Base-by-base conservation (phyloP, 2,329 filamentous ascomycete species). In the Hyphodiscus sp. region DNA sequence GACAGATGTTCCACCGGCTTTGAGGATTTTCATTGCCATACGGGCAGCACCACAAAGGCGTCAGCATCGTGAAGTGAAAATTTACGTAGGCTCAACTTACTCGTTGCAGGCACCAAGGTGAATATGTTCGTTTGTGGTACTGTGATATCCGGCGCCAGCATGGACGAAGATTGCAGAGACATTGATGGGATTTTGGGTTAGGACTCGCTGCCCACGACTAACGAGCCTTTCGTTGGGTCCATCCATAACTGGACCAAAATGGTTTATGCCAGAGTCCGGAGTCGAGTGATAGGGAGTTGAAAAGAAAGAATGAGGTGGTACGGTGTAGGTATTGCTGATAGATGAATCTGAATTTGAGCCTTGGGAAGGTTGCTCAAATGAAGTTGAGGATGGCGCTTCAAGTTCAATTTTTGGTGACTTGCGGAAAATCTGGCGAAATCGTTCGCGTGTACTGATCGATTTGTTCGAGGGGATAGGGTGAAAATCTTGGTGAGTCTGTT, bases 121-220 rank as follows among this genome's bases (percentile, higher is more conserved):
- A 41, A 88, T 77, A 52, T 79, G 76, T 68, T 99, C 91, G 67
- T 97, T 97, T 56, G 87, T 81, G 20, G 81, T 76, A 67, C 91
- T 96, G 69, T 99, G 94, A 65, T 89, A 99, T 3, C 94, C 94
- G 16, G 94, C 94, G 33, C 94, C 94, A 41, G 92, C 94, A 70
- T 99, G 94, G 45, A 99, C 86, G 69, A 96, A 97, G 50, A 99
- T 92, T 55, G 90, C 91, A 53, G 83, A 83, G 10, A 83, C 72
- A 46, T 60, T 58, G 10, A 59, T 51, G 19, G 52, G 56, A 10
- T 45, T 49, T 38, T 54, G 58, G 20, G 52, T 45, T 3, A 26
- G 23, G 23, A 26, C 23, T 23, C 53, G 53, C n/a, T 58, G 50
- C 19, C 44, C 58, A 45, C 54, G 49, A 45, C 59, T 53, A 43